Evolutionary conservation across 805 yeast genomes (phyloP).

Genomic region (Kodamaea kaohsiungensis): DNA sequence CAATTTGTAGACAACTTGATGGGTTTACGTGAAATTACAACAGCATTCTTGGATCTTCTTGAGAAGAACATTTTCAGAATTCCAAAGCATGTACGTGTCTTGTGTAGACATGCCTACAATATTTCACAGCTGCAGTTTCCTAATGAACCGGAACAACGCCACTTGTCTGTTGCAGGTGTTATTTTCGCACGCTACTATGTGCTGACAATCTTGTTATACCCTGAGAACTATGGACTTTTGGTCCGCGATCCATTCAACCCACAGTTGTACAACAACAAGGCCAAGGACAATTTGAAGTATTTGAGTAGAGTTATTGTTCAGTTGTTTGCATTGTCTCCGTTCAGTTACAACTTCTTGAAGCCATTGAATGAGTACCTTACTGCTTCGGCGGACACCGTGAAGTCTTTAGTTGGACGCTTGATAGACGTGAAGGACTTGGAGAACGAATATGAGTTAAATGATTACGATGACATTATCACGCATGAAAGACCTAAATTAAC

Average conservation of each 20-base stretch:
- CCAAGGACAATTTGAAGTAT: conserved; percentile 53
- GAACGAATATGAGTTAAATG: conserved; percentile 56
- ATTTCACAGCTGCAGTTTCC: conserved; percentile 53
- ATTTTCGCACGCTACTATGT: conserved; percentile 56
- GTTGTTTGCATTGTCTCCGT: conserved; percentile 66
- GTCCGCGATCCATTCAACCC: conserved; percentile 29
- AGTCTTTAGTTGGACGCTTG: conserved; percentile 45
- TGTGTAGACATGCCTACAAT: conserved; percentile 35
- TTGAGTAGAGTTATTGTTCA: conserved; percentile 64
- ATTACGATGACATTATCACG: conserved; percentile 65
- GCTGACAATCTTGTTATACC: conserved; percentile 45
- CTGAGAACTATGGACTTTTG: conserved; percentile 59
- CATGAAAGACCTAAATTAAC: conserved; percentile 48
- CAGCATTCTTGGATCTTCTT: conserved; percentile 58
- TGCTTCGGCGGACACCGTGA: conserved; percentile 48
- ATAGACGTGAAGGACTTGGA: conserved; percentile 61
- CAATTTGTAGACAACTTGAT: conserved; percentile 75
- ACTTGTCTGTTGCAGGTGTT: conserved; percentile 69
- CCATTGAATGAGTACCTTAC: conserved; percentile 76
- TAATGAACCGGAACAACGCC: conserved; percentile 57
- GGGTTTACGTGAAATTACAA: conserved; percentile 67
- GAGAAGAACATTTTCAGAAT: conserved; percentile 39
- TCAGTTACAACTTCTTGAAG: conserved; percentile 70
- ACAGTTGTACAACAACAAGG: conserved; percentile 15
- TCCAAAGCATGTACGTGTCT: conserved; percentile 38